These are phyloP conservation scores for Neoascochyta sp. DNA, from an alignment of 2,329 filamentous ascomycete species.

Conservation along the genomic window DNA sequence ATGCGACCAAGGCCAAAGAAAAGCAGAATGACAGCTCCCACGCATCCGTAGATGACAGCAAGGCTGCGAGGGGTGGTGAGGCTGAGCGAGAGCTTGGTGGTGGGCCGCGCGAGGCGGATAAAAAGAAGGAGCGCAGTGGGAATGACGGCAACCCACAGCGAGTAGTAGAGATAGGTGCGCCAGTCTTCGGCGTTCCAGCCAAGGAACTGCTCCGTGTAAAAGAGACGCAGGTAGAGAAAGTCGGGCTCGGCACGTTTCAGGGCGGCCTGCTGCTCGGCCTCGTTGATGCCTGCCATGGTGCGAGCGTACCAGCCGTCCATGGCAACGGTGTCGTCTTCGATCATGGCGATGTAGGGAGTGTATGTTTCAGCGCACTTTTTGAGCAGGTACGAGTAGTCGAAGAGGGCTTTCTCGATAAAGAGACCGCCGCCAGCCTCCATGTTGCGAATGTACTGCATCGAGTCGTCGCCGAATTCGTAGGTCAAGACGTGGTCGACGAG, in stretches of 20 bases:
- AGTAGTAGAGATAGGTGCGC: slow-evolving; percentile 37
- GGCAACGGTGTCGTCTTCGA: slow-evolving; percentile 49
- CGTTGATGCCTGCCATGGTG: slow-evolving; percentile 35
- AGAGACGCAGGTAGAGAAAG: slow-evolving; percentile 46
- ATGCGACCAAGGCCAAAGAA: slow-evolving; percentile 43
- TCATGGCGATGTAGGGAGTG: slow-evolving; percentile 42
- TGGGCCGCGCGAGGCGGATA: slow-evolving; percentile 20
- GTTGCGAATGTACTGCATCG: slow-evolving; percentile 33
- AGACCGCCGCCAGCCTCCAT: slow-evolving; percentile 28
- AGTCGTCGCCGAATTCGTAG: slow-evolving; percentile 38
- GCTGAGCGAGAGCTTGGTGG: slow-evolving; percentile 16
- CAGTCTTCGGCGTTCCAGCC: slow-evolving; percentile 47
- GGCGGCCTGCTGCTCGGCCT: slow-evolving; percentile 30
- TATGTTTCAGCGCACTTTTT: slow-evolving; percentile 39
- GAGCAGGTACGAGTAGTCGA: slow-evolving; percentile 45
- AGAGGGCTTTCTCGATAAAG: slow-evolving; percentile 42
- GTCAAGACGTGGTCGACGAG: slow-evolving; percentile 42
- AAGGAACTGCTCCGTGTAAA: slow-evolving; percentile 46
- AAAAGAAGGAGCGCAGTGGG: slow-evolving; percentile 24
- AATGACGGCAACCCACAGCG: slow-evolving; percentile 19
- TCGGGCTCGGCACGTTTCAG: slow-evolving; percentile 19
- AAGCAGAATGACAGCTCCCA: slow-evolving; percentile 20
- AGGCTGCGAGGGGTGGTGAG: slow-evolving; percentile 19
- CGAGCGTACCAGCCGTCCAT: slow-evolving; percentile 49
- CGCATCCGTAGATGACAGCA: slow-evolving; percentile 15